Evolutionary conservation across 305 asterid genomes (phyloP).

Genomic region (Solanum aculeatissimum): DNA sequence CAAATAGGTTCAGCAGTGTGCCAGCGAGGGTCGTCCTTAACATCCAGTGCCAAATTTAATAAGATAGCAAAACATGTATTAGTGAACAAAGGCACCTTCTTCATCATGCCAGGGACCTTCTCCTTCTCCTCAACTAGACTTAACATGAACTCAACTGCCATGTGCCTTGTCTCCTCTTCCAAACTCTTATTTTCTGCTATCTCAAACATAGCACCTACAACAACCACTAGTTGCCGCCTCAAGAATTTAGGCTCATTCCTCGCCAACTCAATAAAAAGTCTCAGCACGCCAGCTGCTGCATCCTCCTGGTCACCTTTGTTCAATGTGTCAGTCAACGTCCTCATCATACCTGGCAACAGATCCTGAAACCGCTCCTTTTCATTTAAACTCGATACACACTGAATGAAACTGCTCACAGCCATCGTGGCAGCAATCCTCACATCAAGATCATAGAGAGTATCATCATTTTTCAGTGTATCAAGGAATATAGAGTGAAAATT

Average conservation of each 20-base stretch:
- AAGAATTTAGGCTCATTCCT: not conserved
- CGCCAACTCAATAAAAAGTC: not conserved
- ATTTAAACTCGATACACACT: not conserved
- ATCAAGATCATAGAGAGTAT: not conserved
- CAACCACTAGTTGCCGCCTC: not conserved
- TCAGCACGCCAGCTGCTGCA: not conserved
- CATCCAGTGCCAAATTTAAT: not conserved
- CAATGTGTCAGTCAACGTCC: not conserved
- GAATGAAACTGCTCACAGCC: not conserved
- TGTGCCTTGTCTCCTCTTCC: not conserved
- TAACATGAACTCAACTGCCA: not conserved
- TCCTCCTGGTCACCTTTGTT: not conserved
- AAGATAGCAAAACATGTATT: not conserved
- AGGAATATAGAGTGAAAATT: not conserved
- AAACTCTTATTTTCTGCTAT: not conserved
- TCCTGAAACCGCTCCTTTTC: not conserved
- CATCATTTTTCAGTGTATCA: not conserved
- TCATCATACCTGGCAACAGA: not conserved
- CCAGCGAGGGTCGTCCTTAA: not conserved
- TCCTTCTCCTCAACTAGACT: not conserved
- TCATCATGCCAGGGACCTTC: not conserved
- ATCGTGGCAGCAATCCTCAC: constrained; percentile 1
- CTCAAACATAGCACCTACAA: not conserved
- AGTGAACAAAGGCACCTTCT: not conserved
- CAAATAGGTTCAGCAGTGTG: not conserved